phyloP scores from a whole-genome alignment of 2,329 filamentous ascomycete species.

The Erysiphe pulchra region DNA sequence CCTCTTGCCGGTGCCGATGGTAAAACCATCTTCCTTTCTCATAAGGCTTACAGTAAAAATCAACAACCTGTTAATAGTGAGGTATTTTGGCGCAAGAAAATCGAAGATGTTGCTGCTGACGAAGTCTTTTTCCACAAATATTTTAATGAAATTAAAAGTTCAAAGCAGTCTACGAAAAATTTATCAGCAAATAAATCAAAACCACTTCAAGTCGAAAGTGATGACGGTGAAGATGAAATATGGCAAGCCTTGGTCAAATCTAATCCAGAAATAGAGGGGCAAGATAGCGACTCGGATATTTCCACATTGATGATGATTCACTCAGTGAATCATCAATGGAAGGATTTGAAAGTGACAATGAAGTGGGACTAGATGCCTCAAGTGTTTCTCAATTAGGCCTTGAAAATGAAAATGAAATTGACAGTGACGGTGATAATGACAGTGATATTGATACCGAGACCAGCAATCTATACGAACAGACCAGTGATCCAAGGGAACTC shows the following conservation, averaged over 20 bases:
- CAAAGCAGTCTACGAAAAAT: conserved; percentile 27
- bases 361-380: background rate
- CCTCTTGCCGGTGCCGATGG: conserved; percentile 44
- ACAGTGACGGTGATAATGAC: conserved; percentile 16
- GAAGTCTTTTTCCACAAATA: conserved; percentile 98
- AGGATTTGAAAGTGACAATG: conserved; percentile 16
- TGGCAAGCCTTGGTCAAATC: conserved; percentile 77
- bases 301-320: conserved; percentile 26
- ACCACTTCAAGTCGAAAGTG: conserved; percentile 16
- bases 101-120: conserved; percentile 66
- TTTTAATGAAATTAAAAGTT: conserved; percentile 52
- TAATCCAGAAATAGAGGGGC: conserved; percentile 48
- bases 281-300: conserved; percentile 24
- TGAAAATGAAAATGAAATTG: background rate
- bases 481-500: background rate
- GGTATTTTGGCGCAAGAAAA: conserved; percentile 73
- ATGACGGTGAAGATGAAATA: conserved; percentile 55
- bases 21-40: conserved; percentile 32
- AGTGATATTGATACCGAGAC: conserved; percentile 21
- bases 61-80: conserved; percentile 55
- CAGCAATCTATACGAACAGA: conserved; percentile 7
- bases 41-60: conserved; percentile 19
- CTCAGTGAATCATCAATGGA: conserved; percentile 15
- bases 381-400: too few relatives aligned
- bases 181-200: conserved; percentile 25